Conservation (phyloP, 257 asterid species). For the Lycium barbarum region DNA sequence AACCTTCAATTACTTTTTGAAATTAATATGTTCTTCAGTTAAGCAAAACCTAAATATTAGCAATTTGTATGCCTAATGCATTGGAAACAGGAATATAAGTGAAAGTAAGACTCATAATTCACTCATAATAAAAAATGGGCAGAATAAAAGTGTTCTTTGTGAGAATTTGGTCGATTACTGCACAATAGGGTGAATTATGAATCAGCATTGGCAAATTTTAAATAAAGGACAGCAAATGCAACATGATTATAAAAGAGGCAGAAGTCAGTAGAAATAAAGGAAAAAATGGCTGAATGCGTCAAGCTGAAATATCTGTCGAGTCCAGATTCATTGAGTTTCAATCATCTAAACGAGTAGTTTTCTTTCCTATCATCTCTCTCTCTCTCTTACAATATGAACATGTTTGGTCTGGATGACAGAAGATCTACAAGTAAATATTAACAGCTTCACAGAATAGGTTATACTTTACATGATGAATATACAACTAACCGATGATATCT, state of each 20-base stretch:
- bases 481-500: slow-evolving; percentile 78
- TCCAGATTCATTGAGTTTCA: neutral
- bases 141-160: neutral
- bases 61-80: no score
- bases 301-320: neutral
- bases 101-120: no score
- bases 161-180: neutral
- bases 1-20: no score
- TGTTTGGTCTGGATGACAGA: neutral
- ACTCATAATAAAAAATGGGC: no score
- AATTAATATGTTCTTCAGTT: no score
- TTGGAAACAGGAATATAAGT: no score
- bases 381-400: neutral
- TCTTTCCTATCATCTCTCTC: neutral
- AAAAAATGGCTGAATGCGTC: neutral
- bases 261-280: neutral
- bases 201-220: no score
- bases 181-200: neutral
- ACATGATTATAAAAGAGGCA: neutral
- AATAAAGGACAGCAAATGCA: neutral
- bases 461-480: slow-evolving; percentile 10
- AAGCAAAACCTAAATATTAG: no score
- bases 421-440: neutral
- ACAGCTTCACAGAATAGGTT: neutral
- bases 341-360: neutral